Percentiles rank a stretch among this genome's conserved stretches.
Conservation (phyloP, 2,329 filamentous ascomycete genomes). For the Xylariales sp. region DNA sequence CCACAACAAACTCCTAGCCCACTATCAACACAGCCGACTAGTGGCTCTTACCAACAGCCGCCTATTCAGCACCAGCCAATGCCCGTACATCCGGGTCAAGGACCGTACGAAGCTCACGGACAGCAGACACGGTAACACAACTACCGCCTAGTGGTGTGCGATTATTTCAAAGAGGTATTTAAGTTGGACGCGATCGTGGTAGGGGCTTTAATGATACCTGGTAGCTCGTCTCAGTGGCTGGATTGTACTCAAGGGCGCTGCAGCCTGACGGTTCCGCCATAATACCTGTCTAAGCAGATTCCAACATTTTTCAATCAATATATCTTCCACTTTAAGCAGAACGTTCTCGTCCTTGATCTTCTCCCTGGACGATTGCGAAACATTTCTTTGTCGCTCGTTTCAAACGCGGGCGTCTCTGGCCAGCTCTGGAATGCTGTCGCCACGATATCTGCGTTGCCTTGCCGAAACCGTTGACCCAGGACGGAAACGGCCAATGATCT, state of each 20-base stretch:
- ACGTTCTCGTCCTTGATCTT: background rate
- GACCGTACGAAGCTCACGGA: constrained; percentile 17
- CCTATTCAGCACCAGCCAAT: constrained; percentile 12
- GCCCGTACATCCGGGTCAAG: constrained; percentile 9
- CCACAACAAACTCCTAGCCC: constrained; percentile 15
- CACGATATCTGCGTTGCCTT: constrained; percentile 2
- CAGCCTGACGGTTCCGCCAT: too few species aligned
- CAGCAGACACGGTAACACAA: constrained; percentile 4
- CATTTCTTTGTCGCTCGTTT: background rate
- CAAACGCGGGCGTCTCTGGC: constrained; percentile 9
- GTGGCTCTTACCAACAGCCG: constrained; percentile 10
- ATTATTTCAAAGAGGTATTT: background rate
- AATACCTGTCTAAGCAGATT: too few species aligned
- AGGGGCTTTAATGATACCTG: background rate
- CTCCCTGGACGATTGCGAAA: background rate
- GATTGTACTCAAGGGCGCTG: too few species aligned
- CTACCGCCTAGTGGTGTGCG: background rate
- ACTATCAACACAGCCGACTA: constrained; percentile 15
- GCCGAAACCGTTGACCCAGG: constrained; percentile 11
- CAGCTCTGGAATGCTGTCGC: constrained; percentile 16
- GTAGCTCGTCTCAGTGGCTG: too few species aligned
- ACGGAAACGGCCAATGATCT: constrained; percentile 17
- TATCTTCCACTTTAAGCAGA: too few species aligned
- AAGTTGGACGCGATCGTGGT: background rate
- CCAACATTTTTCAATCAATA: too few species aligned